Evolutionary conservation across 805 yeast species (phyloP).

Genomic region (Tetrapisispora pingtungensis): DNA sequence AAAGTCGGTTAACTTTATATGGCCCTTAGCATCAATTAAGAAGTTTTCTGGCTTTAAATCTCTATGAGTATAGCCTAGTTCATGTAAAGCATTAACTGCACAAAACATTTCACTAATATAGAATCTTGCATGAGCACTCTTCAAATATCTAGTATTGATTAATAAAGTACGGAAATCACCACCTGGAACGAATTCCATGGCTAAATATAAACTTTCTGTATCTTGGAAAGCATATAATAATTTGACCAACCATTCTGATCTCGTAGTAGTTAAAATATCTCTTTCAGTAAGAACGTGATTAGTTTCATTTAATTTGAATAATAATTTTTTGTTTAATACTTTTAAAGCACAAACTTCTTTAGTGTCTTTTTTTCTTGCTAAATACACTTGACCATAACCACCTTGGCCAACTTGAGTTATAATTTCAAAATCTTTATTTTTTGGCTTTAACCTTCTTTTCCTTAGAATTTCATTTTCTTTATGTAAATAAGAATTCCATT

Average conservation of each 20-base stretch:
- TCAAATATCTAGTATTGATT: slow-evolving; percentile 84
- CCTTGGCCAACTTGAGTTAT: slow-evolving; percentile 99
- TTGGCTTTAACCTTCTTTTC: slow-evolving; percentile 83
- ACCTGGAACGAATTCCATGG: slow-evolving; percentile 99
- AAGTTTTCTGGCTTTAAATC: slow-evolving; percentile 94
- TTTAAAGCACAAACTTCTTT: slow-evolving; percentile 92
- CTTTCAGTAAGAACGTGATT: slow-evolving; percentile 93
- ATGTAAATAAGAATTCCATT: slow-evolving; percentile 72
- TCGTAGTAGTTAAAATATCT: slow-evolving; percentile 90
- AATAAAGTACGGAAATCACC: slow-evolving; percentile 94
- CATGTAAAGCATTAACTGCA: slow-evolving; percentile 86
- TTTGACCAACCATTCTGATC: slow-evolving; percentile 94
- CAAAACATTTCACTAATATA: slow-evolving; percentile 94
- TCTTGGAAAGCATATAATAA: slow-evolving; percentile 93
- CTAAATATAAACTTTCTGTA: slow-evolving; percentile 75
- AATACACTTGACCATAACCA: slow-evolving; percentile 97
- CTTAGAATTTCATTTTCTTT: slow-evolving; percentile 78
- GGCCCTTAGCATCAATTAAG: slow-evolving; percentile 65
- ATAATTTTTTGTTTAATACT: slow-evolving; percentile 74
- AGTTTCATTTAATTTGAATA: slow-evolving; percentile 86
- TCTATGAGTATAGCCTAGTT: slow-evolving; percentile 91
- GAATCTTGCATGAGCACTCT: slow-evolving; percentile 92
- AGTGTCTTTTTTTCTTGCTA: slow-evolving; percentile 90
- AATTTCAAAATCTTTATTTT: slow-evolving; percentile 90
- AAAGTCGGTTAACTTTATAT: slow-evolving; percentile 74